A percentile compares a stretch with the other conserved stretches of the same genome.
Conservation (phyloP, 257 asterid genomes). For the Solanum appendiculatum region DNA sequence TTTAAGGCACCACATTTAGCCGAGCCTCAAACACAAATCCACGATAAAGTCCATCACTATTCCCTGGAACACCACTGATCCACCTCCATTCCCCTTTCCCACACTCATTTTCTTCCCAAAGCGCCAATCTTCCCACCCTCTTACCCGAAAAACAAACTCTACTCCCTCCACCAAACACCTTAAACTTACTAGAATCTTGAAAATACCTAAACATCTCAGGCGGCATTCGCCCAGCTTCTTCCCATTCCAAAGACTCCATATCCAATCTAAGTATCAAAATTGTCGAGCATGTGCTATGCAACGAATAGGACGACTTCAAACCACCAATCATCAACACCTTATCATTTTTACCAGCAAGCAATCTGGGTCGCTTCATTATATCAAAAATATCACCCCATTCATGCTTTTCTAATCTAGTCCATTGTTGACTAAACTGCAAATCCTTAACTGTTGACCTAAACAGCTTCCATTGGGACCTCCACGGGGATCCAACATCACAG, state of each 20-base stretch:
- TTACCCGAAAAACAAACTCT: slow-evolving; percentile 85
- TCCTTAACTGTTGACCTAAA: slow-evolving; percentile 41
- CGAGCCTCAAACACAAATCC: slow-evolving; percentile 80
- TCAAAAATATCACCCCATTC: slow-evolving; percentile 95
- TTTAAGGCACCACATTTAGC: slow-evolving; percentile 50
- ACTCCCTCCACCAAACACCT: slow-evolving; percentile 91
- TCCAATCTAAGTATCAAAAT: slow-evolving; percentile 82
- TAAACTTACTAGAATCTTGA: slow-evolving; percentile 81
- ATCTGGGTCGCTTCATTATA: slow-evolving; percentile 67
- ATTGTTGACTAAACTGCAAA: slow-evolving; percentile 46
- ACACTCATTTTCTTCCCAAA: slow-evolving; percentile 68
- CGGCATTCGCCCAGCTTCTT: slow-evolving; percentile 93
- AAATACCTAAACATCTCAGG: slow-evolving; percentile 68
- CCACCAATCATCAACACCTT: slow-evolving; percentile 85
- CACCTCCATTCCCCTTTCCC: slow-evolving; percentile 74
- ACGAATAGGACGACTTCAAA: slow-evolving; percentile 57
- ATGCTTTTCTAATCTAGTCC: slow-evolving; percentile 69
- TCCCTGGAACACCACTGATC: slow-evolving; percentile 75
- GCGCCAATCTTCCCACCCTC: slow-evolving; percentile 71
- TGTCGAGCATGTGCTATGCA: slow-evolving; percentile 75
- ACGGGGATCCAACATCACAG: slow-evolving; percentile 92
- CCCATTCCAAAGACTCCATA: slow-evolving; percentile 84
- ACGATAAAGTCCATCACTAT: slow-evolving; percentile 78
- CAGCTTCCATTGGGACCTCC: slow-evolving; percentile 96
- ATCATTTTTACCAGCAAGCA: slow-evolving; percentile 51